phyloP scores from a whole-genome alignment of 192 early-diverging fungal genomes.

The Coemansia sp. region DNA sequence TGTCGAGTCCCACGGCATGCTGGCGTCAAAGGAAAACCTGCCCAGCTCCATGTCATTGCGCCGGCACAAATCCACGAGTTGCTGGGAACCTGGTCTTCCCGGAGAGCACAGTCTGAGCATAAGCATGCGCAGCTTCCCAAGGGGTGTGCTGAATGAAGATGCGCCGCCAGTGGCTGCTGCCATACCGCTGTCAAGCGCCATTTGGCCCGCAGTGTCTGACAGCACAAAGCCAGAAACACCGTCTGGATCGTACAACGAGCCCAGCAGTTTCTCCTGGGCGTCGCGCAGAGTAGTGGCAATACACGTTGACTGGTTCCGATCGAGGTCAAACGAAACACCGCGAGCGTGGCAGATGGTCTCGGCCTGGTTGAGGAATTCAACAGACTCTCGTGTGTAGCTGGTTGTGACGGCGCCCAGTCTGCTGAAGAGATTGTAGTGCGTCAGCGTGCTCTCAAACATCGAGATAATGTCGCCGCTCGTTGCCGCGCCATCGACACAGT shows the following conservation, averaged over 20 bases:
- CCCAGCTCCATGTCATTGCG: slow-evolving; percentile 20
- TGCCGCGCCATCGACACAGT: slow-evolving; percentile 36
- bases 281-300: slow-evolving; percentile 39
- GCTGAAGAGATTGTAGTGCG: slow-evolving; percentile 32
- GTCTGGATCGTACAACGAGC: slow-evolving; percentile 12
- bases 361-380: slow-evolving; percentile 53
- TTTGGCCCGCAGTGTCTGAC: background rate
- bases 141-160: slow-evolving; percentile 15
- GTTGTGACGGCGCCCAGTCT: slow-evolving; percentile 41
- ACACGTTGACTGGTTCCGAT: slow-evolving; percentile 49
- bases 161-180: background rate
- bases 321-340: slow-evolving; percentile 46
- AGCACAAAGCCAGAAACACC: background rate
- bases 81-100: slow-evolving; percentile 16
- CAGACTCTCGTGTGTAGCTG: slow-evolving; percentile 52
- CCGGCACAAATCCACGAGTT: slow-evolving; percentile 43
- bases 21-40: slow-evolving; percentile 27
- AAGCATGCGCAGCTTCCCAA: slow-evolving; percentile 26
- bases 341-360: slow-evolving; percentile 53
- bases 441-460: slow-evolving; percentile 47
- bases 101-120: slow-evolving; percentile 17
- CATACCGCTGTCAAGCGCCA: background rate
- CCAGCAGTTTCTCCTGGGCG: slow-evolving; percentile 36
- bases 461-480: slow-evolving; percentile 48
- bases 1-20: slow-evolving; percentile 37